Evolutionary conservation across 1,284 basidiomycete species (phyloP), one percentile per base, ranked within the genome.

Genomic region (Sanguinoderma infundibulare): DNA sequence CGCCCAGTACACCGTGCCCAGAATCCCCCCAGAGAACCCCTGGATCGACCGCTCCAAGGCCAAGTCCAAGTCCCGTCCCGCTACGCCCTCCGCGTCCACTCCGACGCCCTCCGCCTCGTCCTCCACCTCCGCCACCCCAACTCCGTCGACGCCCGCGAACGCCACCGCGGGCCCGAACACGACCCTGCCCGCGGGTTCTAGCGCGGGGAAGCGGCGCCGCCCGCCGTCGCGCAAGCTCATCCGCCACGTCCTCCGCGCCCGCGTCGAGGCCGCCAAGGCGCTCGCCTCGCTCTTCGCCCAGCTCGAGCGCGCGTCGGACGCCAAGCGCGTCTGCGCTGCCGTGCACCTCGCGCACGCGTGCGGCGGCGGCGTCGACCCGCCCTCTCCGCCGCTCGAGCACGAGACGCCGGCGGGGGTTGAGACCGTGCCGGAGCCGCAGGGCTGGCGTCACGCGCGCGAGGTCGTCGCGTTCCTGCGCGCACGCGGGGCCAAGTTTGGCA

Each of bases 161-260:
- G 35, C 30, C 50, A 36, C 22, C 22, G 9, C 40, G 34, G 32
- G 35, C 38, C 32, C 38, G 22, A 52, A 20, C 57, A 39, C 38
- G 38, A 26, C 22, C 12, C 42, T 46, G 22, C n/a, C n/a, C 26
- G 28, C 44, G 44, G 24, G 38, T 26, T 44, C 53, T 15, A n/a
- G 17, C 3, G n/a, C 53, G 14, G 75, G 40, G 42, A 77, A 79
- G 49, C 77, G 77, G 54, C 81, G 82, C 59, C 81, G 83, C 22
- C 87, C 93, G 1, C 89, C 93, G 2, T 90, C 92, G 6, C 87
- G 93, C 42, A 83, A 87, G 49, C 86, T 97, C 60, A 89, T 97
- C 68, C 88, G 91, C 22, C 93, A 96, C 75, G 91, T 96, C 53
- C 80, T 96, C 53, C 85, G 92, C 26, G 89, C 90, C 24, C 88